Base-by-base conservation (phyloP, 805 yeast species). In the Hanseniaspora mollemarum region DNA sequence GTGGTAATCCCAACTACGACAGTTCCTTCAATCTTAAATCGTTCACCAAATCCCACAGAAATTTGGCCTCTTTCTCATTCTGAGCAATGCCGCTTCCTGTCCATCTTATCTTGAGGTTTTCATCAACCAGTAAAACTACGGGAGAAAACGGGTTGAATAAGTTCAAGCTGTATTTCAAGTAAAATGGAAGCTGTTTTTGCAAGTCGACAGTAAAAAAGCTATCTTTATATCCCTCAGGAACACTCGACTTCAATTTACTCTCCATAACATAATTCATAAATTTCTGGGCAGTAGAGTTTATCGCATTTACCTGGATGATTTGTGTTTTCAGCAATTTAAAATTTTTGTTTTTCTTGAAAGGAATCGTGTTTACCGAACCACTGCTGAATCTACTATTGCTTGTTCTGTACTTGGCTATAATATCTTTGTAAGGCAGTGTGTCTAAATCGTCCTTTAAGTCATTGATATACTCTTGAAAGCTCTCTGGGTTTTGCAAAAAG, bases 91-190 rank as follows among this genome's bases (percentile, higher is more conserved):
- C 98, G 57, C 94, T 78, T 3, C 87, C 84, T 22, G 87, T 87
- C 97, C 97, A 90, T 58, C 97, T 71, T 49, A 92, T 81, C 58
- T 75, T 80, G 46, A 82, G 81, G 13, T 78, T 69, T 15, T 70
- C 71, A 60, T 92, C 98, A 32, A 92, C 73, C 4, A 90, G 68
- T 56, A 87, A 82, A 10, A 87, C 69, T 60, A 85, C 87, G 0
- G 97, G 97, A 2, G 94, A 77, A 58, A 82, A 83, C 21, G 77
- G 73, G 61, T 90, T 90, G 51, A 79, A 80, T 57, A 87, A 76
- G 44, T 75, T 68, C 32, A 90, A 64, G 24, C 73, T 63, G 49
- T 79, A 78, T 57, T 83, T 76, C 5, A 77, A 65, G 18, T 71
- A 76, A 52, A 74, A 72, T 1, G 80, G 71, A 28, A 86, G 67